Evolutionary conservation across 1,284 basidiomycete genomes (phyloP).

Genomic region (Pterulicium gracile): DNA sequence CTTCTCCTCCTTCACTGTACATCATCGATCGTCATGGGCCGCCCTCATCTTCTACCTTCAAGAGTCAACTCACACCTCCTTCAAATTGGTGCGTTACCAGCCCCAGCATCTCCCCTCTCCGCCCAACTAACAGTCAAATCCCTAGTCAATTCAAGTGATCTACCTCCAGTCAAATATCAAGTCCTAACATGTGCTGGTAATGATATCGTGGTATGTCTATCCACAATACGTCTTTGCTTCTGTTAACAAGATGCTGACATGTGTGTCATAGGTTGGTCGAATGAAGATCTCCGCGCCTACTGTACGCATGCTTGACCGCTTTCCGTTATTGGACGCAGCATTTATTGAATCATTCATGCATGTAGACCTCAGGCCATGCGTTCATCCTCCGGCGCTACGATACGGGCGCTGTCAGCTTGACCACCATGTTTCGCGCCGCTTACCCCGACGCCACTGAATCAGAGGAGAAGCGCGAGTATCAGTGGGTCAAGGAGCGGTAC

Average conservation of each 20-base stretch:
- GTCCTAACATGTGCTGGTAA: slow-evolving; percentile 71
- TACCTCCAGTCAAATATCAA: slow-evolving; percentile 73
- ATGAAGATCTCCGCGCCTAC: slow-evolving; percentile 83
- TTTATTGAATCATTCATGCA: slow-evolving; percentile 12
- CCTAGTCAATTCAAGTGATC: slow-evolving; percentile 22
- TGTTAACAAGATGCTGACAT: slow-evolving; percentile 8
- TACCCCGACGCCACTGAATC: slow-evolving; percentile 79
- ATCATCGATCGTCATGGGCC: slow-evolving; percentile 12
- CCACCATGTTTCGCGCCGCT: slow-evolving; percentile 96
- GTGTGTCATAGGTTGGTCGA: slow-evolving; percentile 56
- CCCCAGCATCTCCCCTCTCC: background rate
- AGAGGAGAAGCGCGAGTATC: slow-evolving; percentile 76
- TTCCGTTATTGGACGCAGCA: slow-evolving; percentile 4
- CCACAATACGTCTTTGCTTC: slow-evolving; percentile 3
- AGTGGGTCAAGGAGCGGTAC: slow-evolving; percentile 76
- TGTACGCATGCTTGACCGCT: slow-evolving; percentile 31
- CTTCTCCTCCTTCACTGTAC: too few relatives aligned
- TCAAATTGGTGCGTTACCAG: slow-evolving; percentile 20
- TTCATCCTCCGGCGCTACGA: slow-evolving; percentile 94
- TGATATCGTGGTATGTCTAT: slow-evolving; percentile 64
- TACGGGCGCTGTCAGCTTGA: slow-evolving; percentile 90
- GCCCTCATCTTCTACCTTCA: slow-evolving; percentile 30
- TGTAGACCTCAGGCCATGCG: slow-evolving; percentile 68
- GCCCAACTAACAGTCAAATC: slow-evolving; percentile 17
- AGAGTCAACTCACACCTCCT: slow-evolving; percentile 28